phyloP scores from a whole-genome alignment of 345 rosid species.

The Arabidopsis arenosa region DNA sequence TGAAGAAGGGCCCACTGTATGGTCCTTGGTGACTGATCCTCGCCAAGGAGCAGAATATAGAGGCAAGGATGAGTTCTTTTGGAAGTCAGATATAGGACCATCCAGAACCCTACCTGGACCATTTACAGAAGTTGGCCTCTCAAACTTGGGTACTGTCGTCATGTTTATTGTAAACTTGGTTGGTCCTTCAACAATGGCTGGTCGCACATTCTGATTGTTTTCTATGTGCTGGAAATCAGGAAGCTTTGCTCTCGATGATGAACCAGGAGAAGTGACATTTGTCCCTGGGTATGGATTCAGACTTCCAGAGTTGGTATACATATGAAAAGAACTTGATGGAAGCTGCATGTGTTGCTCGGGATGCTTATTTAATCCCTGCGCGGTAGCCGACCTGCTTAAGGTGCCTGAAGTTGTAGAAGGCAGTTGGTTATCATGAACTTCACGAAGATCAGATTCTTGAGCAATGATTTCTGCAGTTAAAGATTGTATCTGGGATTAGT shows the following conservation, averaged over 20 bases:
- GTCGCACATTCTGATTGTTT: neutral
- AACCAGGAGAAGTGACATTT: neutral
- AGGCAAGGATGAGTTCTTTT: conserved; percentile 52
- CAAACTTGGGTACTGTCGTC: conserved; percentile 57
- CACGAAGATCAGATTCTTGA: conserved; percentile 58
- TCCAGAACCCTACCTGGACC: conserved; percentile 52
- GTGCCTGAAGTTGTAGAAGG: conserved; percentile 49
- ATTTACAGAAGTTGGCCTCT: conserved; percentile 52
- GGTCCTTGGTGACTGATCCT: conserved; percentile 32
- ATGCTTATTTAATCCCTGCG: conserved; percentile 58
- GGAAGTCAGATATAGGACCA: conserved; percentile 51
- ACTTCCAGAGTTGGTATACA: neutral
- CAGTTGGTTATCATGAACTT: conserved; percentile 51
- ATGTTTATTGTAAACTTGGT: conserved; percentile 43
- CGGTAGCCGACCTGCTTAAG: conserved; percentile 49
- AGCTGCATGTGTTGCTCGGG: conserved; percentile 62
- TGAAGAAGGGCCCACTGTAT: conserved; percentile 28
- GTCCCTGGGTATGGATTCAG: neutral
- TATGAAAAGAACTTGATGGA: conserved; percentile 48
- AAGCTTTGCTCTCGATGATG: neutral
- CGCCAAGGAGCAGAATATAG: conserved; percentile 53
- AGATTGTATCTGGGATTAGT: conserved; percentile 48
- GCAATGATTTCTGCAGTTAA: conserved; percentile 47
- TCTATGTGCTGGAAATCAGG: neutral
- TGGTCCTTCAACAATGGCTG: conserved; percentile 45